These are phyloP conservation scores for Mycena latifolia DNA, from an alignment of 768 basidiomycete genomes.

Conservation along the genomic window DNA sequence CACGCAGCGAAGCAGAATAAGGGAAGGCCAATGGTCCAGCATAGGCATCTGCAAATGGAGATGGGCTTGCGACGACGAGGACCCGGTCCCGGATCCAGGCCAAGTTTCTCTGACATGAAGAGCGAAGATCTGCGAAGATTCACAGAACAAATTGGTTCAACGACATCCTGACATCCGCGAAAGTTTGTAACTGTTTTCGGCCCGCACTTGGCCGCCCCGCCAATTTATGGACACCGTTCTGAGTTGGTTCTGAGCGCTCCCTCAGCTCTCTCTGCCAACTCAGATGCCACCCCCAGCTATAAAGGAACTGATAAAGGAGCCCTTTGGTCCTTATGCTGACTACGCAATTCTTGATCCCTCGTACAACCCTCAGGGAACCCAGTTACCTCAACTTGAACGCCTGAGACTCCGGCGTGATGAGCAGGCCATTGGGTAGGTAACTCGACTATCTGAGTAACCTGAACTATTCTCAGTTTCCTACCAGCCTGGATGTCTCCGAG, in stretches of 20 bases:
- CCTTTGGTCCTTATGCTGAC: slow-evolving; percentile 27
- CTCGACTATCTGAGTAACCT: no score
- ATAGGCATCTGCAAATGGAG: slow-evolving; percentile 9
- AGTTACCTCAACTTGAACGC: slow-evolving; percentile 13
- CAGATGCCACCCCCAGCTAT: not conserved
- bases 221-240: no score
- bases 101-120: slow-evolving; percentile 8
- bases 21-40: slow-evolving; percentile 16
- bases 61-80: slow-evolving; percentile 4
- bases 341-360: not conserved
- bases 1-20: slow-evolving; percentile 3
- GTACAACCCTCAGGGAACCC: not conserved
- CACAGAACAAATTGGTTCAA: no score
- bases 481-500: slow-evolving; percentile 21
- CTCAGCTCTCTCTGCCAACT: no score
- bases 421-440: slow-evolving; percentile 19
- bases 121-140: not conserved
- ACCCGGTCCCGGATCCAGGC: slow-evolving; percentile 10
- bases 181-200: no score
- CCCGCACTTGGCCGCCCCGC: no score
- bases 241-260: no score
- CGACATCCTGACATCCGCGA: no score
- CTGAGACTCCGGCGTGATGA: slow-evolving; percentile 1
- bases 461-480: not conserved
- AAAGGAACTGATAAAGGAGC: slow-evolving; percentile 32